Percentiles rank a stretch among this genome's conserved stretches.
Conservation (phyloP, 768 basidiomycete species). For the Suillus discolor region DNA sequence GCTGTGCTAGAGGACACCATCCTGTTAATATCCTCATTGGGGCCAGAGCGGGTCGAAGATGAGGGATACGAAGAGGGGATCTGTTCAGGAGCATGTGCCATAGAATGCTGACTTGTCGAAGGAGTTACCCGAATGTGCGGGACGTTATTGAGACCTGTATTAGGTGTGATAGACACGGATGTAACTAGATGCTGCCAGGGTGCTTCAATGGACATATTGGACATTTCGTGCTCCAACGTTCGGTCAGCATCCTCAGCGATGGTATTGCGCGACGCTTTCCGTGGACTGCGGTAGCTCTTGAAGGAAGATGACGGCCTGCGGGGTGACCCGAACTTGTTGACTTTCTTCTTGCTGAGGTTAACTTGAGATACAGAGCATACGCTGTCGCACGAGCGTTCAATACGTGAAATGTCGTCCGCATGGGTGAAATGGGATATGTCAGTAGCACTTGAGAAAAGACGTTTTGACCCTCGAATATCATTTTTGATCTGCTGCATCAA, state of each 20-base stretch:
- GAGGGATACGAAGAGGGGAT: slow-evolving; percentile 46
- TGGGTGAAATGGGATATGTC: slow-evolving; percentile 48
- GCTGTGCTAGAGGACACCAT: slow-evolving; percentile 90
- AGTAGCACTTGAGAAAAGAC: slow-evolving; percentile 69
- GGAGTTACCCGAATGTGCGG: slow-evolving; percentile 33
- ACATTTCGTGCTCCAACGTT: slow-evolving; percentile 42
- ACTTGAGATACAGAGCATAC: slow-evolving; percentile 35
- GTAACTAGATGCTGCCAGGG: slow-evolving; percentile 31
- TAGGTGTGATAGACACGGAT: slow-evolving; percentile 17
- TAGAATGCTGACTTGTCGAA: slow-evolving; percentile 28
- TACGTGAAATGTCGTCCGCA: slow-evolving; percentile 19
- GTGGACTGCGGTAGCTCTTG: slow-evolving; percentile 45
- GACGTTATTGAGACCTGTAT: slow-evolving; percentile 17
- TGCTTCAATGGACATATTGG: slow-evolving; percentile 47
- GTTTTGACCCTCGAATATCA: slow-evolving; percentile 70
- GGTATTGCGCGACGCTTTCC: slow-evolving; percentile 39
- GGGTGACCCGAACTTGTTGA: slow-evolving; percentile 27
- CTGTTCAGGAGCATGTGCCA: slow-evolving; percentile 36
- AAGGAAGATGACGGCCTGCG: slow-evolving; percentile 38
- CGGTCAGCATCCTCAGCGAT: slow-evolving; percentile 46
- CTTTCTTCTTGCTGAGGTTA: slow-evolving; percentile 26
- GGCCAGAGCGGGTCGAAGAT: slow-evolving; percentile 50
- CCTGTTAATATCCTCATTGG: slow-evolving; percentile 78
- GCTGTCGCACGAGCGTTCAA: slow-evolving; percentile 26
- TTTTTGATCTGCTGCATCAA: slow-evolving; percentile 86